A percentile compares a stretch with the other conserved stretches of the same genome.
Conservation (phyloP, 2,329 filamentous ascomycete genomes). For the Dryadomyces quercivorus region DNA sequence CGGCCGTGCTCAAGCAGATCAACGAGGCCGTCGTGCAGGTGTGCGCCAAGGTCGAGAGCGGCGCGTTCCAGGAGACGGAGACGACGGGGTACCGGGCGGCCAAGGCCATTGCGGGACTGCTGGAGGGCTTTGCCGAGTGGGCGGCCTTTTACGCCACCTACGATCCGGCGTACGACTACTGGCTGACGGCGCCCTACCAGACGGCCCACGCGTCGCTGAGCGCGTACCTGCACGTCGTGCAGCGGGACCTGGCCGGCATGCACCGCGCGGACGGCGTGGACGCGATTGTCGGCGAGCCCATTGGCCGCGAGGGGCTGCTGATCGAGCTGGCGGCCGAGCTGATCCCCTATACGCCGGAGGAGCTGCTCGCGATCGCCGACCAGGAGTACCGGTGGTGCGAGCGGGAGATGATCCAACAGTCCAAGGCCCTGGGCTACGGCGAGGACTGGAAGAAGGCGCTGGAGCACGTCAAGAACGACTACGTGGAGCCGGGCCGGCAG, state of each 20-base stretch:
- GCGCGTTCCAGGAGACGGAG: slow-evolving; percentile 24
- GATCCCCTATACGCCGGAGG: slow-evolving; percentile 45
- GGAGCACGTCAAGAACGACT: slow-evolving; percentile 41
- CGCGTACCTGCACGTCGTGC: slow-evolving; percentile 24
- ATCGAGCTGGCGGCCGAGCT: slow-evolving; percentile 42
- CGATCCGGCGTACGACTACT: slow-evolving; percentile 45
- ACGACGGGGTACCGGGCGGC: slow-evolving; percentile 34
- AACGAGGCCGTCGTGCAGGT: not conserved
- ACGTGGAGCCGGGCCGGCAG: slow-evolving; percentile 41
- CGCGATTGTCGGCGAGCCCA: slow-evolving; percentile 44
- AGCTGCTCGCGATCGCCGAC: slow-evolving; percentile 38
- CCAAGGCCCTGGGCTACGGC: slow-evolving; percentile 32
- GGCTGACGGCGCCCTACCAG: slow-evolving; percentile 33
- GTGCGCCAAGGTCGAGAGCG: slow-evolving; percentile 13
- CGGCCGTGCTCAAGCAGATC: slow-evolving; percentile 11
- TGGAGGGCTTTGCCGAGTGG: slow-evolving; percentile 30
- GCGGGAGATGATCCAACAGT: slow-evolving; percentile 38
- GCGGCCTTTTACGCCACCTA: slow-evolving; percentile 40
- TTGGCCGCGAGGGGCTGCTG: slow-evolving; percentile 37
- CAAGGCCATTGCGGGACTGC: slow-evolving; percentile 27
- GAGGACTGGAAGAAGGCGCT: slow-evolving; percentile 39
- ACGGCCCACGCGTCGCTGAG: slow-evolving; percentile 24
- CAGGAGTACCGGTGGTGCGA: slow-evolving; percentile 44
- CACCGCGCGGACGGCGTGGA: slow-evolving; percentile 23
- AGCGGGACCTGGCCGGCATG: slow-evolving; percentile 31